These are phyloP conservation scores for Ogataea pignaliae DNA, from an alignment of 805 yeast species.

Conservation along the genomic window DNA sequence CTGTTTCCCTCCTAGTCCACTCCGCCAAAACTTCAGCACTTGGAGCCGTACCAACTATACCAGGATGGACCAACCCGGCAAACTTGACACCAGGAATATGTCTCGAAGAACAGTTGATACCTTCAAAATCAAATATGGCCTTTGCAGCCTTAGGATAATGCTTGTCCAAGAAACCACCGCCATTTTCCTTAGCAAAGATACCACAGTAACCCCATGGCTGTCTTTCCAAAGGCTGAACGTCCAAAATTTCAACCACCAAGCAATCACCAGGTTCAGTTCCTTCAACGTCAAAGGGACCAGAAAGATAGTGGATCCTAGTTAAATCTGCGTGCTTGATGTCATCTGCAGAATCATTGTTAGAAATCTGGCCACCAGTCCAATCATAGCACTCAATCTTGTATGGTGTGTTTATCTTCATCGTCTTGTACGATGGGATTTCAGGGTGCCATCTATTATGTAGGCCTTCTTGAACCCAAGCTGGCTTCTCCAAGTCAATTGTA, in stretches of 20 bases:
- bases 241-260: constrained; percentile 46
- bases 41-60: constrained; percentile 50
- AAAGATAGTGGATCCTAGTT: constrained; percentile 41
- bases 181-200: constrained; percentile 43
- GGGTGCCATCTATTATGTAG: constrained; percentile 54
- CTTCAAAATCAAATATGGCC: constrained; percentile 50
- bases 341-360: constrained; percentile 44
- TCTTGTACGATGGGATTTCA: constrained; percentile 39
- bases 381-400: constrained; percentile 48
- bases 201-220: constrained; percentile 55
- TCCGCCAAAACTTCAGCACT: constrained; percentile 36
- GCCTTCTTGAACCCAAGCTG: constrained; percentile 43
- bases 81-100: constrained; percentile 47
- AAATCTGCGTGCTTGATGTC: constrained; percentile 43
- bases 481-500: constrained; percentile 37
- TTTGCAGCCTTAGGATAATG: constrained; percentile 49
- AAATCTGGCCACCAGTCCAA: constrained; percentile 52
- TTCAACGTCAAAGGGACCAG: constrained; percentile 44
- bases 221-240: constrained; percentile 47
- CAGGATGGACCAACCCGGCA: constrained; percentile 49
- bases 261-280: constrained; percentile 46
- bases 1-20: constrained; percentile 42
- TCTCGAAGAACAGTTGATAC: constrained; percentile 44
- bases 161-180: constrained; percentile 47
- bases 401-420: constrained; percentile 38